A percentile compares a stretch with the other conserved stretches of the same genome.
Evolutionary conservation across 768 basidiomycete genomes (phyloP).

Genomic region (Lyophyllum atratum): DNA sequence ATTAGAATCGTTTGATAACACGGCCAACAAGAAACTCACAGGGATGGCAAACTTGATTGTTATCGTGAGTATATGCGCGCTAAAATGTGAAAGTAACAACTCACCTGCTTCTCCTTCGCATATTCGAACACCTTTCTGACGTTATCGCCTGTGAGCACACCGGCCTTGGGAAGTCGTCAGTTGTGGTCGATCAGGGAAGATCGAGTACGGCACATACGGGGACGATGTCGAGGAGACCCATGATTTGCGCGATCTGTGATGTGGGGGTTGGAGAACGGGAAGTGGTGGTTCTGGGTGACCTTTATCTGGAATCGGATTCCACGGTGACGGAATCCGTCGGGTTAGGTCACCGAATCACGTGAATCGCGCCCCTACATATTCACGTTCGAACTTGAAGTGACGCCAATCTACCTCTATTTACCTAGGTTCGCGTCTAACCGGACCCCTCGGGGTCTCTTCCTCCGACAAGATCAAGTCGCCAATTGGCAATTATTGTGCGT

Average conservation of each 20-base stretch:
- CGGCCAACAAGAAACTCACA: constrained; percentile 46
- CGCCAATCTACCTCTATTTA: too few species aligned
- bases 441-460: too few species aligned
- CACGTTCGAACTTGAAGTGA: too few species aligned
- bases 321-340: neutral
- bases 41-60: constrained; percentile 75
- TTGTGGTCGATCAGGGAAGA: neutral
- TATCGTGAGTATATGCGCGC: constrained; percentile 9
- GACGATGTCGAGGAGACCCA: constrained; percentile 85
- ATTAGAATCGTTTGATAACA: constrained; percentile 4
- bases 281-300: neutral
- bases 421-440: too few species aligned
- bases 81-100: constrained; percentile 18
- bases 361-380: neutral
- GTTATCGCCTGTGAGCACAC: constrained; percentile 94
- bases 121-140: constrained; percentile 95
- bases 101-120: constrained; percentile 83
- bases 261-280: neutral
- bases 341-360: neutral
- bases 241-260: constrained; percentile 27
- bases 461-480: too few species aligned
- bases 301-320: neutral
- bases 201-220: constrained; percentile 53
- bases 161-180: constrained; percentile 55
- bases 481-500: too few species aligned